A percentile compares a stretch with the other conserved stretches of the same genome.
Conservation (phyloP, 2,329 filamentous ascomycete species). For the Talaromyces verruculosus region DNA sequence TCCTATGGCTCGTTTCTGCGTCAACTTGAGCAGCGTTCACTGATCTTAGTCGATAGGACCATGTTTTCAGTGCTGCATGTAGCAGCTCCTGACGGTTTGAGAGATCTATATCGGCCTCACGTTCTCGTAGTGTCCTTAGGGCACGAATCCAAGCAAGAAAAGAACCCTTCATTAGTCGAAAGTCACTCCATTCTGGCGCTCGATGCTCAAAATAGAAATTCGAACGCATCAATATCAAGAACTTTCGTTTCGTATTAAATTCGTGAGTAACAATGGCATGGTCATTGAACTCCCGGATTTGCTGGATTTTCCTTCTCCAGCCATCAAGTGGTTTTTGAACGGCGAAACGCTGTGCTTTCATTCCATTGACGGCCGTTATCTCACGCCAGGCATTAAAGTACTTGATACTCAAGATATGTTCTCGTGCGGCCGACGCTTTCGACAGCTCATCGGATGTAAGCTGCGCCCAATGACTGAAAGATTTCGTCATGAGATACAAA, state of each 20-base stretch:
- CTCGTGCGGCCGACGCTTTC: constrained; percentile 65
- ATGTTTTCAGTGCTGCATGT: constrained; percentile 34
- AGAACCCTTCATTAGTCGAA: constrained; percentile 42
- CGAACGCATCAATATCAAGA: constrained; percentile 49
- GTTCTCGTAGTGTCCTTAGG: constrained; percentile 42
- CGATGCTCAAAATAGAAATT: constrained; percentile 44
- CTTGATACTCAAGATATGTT: constrained; percentile 67
- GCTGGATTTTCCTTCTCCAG: constrained; percentile 51
- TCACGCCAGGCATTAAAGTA: constrained; percentile 70
- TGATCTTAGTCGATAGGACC: constrained; percentile 35
- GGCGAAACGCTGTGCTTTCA: constrained; percentile 53
- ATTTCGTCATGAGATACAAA: constrained; percentile 63
- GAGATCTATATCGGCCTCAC: constrained; percentile 39
- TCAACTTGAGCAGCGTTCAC: constrained; percentile 32
- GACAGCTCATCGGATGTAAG: constrained; percentile 64
- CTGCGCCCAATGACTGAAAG: constrained; percentile 68
- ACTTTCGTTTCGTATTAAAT: constrained; percentile 32
- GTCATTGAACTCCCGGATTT: constrained; percentile 37
- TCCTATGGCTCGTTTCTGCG: constrained; percentile 34
- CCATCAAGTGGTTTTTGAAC: constrained; percentile 54
- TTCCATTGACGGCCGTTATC: constrained; percentile 62
- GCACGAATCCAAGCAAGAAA: constrained; percentile 44
- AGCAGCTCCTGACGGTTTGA: constrained; percentile 32
- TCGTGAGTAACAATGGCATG: constrained; percentile 35
- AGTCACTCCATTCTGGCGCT: constrained; percentile 46